These are phyloP conservation scores for Chalciporus sphaerocephalus DNA, from an alignment of 768 basidiomycete species.

Conservation along the genomic window DNA sequence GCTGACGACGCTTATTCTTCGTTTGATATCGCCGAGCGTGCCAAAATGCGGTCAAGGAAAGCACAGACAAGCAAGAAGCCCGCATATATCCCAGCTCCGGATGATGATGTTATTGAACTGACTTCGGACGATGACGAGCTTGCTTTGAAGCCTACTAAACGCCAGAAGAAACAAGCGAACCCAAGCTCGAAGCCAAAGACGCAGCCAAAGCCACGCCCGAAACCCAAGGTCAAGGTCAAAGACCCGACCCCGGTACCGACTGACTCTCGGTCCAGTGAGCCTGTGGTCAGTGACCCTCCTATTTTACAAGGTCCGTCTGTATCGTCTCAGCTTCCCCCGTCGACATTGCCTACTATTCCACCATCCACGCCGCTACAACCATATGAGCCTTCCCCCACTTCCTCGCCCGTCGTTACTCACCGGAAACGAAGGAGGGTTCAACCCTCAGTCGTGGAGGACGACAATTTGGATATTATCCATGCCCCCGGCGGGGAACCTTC, in stretches of 20 bases:
- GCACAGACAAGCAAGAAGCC: constrained; percentile 17
- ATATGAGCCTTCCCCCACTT: constrained; percentile 21
- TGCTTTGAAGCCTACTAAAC: constrained; percentile 27
- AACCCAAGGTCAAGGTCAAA: constrained; percentile 22
- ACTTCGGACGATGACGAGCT: constrained; percentile 42
- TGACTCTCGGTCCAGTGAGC: constrained; percentile 14
- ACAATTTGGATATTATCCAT: constrained; percentile 14
- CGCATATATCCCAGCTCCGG: constrained; percentile 1
- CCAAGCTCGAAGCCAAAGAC: constrained; percentile 27
- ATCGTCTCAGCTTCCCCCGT: constrained; percentile 33
- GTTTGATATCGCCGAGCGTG: constrained; percentile 51
- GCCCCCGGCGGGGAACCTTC: neutral
- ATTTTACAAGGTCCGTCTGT: constrained; percentile 30
- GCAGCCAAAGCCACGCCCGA: constrained; percentile 24
- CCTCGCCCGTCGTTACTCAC: constrained; percentile 20
- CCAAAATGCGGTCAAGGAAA: constrained; percentile 50
- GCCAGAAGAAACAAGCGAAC: constrained; percentile 29
- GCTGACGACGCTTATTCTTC: constrained; percentile 20
- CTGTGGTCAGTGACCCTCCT: constrained; percentile 20
- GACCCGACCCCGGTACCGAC: constrained; percentile 7
- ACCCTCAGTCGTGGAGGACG: constrained; percentile 5
- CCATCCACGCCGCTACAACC: constrained; percentile 22
- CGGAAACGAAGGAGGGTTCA: constrained; percentile 27
- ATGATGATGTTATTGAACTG: constrained; percentile 43
- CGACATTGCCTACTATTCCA: constrained; percentile 27